Evolutionary conservation across 192 early-diverging fungal genomes (phyloP), one percentile per base, ranked within the genome.

Genomic region (Backusella australiensis): DNA sequence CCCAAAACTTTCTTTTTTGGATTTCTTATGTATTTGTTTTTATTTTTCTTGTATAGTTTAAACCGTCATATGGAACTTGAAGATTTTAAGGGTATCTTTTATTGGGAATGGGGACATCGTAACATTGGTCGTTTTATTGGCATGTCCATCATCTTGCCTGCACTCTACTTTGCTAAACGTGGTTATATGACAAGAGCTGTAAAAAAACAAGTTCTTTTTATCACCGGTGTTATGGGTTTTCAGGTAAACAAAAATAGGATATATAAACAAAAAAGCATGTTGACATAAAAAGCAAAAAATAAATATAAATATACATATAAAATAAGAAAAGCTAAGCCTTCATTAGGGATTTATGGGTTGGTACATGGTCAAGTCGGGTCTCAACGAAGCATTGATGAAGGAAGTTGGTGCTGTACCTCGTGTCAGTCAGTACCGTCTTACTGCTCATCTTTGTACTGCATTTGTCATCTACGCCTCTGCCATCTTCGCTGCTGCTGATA

Each of bases 291-390:
- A 49, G 46, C 46, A 49, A 49, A 49, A 23, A 49, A 17, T 17
- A 49, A 49, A 49, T 4, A 49, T 49, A 49, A 49, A 49, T 49
- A 49, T 19, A 49, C 6, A 49, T n/a, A 49, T 19, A n/a, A 49
- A 49, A 49, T 19, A 49, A 49, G 46, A 49, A 29, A 46, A 17
- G 49, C 23, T 39, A 80, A 46, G 7, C 67, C 23, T 39, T 63
- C 23, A 63, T 69, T 81, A 94, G 88, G 97, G 97, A 34, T 86
- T 92, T 11, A 87, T 99, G 78, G 97, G 97, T 69, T 99, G 97
- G 97, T 97, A 95, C 79, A 99, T 99, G 97, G 97, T 99, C n/a
- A 91, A 94, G 39, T 95, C 93, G 67, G 97, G 97, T n/a, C 85
- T 99, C 6, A 89, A 91, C 26, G 86, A 94, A 59, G 92, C 94